Base-by-base conservation (phyloP, 371 early-diverging fungal genomes). In the Polyrhizophydium stewartii region DNA sequence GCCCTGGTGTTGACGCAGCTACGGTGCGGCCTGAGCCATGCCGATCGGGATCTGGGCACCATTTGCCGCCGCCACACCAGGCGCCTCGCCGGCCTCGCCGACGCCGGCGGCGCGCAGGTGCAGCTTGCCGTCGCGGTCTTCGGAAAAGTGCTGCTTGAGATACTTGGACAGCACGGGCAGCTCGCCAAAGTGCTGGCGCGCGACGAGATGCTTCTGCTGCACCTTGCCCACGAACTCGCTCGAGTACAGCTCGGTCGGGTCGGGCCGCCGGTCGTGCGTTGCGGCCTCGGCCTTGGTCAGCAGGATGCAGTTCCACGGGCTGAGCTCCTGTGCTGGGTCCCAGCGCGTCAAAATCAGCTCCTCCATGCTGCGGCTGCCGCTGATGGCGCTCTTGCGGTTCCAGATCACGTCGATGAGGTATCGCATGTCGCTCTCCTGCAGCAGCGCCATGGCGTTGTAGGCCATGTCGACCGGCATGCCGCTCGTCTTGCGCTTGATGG, bases 301-400 rank as follows among this genome's bases (percentile, higher is more conserved):
- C 55, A 79, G 63, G 21, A 82, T 70, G 58, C 76, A 76, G 46
- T 82, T 82, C 79, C 81, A 80, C 40, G 82, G 82, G 2, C 56
- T 35, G 28, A 80, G 43, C 25, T 73, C 77, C 45, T 63, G 32
- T 6, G 17, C n/a, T 2, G 59, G 65, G 31, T 78, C 64, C 82
- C 82, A 82, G 32, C 81, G 63, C 16, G 68, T 68, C 35, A 82
- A 52, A 5, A 74, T 66, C 49, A 82, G 64, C 22, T 72, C 69
- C 30, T 72, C 69, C 51, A 78, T 47, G 28, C 53, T 60, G 12
- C 60, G 43, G 35, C 58, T 52, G 3, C 74, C 81, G 19, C 62
- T 59, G 52, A 82, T 68, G 28, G 77, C 77, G 27, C 61, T 60
- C 50, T 72, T 65, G 19, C 73, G 65, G 63, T 70, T 73, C 82